These are phyloP conservation scores for Blastomyces gilchristii DNA, from an alignment of 2,329 filamentous ascomycete genomes.

Conservation along the genomic window DNA sequence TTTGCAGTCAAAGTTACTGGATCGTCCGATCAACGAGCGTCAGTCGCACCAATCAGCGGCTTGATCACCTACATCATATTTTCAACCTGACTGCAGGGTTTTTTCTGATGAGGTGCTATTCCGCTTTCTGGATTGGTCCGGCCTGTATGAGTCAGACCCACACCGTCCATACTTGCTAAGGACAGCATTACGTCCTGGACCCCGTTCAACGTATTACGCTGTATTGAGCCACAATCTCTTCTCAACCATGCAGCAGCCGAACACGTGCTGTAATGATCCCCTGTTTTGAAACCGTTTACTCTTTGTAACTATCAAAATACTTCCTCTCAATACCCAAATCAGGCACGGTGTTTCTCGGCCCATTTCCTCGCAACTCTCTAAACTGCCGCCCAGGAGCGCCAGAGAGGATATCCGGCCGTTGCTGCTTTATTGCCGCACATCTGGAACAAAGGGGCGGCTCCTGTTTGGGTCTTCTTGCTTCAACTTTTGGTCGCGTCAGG, in stretches of 20 bases:
- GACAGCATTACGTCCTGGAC: not conserved
- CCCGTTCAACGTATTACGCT: slow-evolving; percentile 4
- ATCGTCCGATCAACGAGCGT: slow-evolving; percentile 6
- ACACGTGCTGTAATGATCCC: not conserved
- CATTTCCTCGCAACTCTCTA: not conserved
- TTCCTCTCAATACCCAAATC: not conserved
- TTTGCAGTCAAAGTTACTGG: not conserved
- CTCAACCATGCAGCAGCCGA: not conserved
- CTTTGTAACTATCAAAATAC: not conserved
- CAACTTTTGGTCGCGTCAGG: not conserved
- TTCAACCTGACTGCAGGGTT: not conserved
- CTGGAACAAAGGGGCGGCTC: not conserved
- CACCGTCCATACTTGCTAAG: not conserved
- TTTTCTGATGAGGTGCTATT: slow-evolving; percentile 6
- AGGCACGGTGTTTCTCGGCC: not conserved
- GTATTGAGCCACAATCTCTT: not conserved
- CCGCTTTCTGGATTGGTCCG: slow-evolving; percentile 1
- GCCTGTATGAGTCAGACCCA: slow-evolving; percentile 8
- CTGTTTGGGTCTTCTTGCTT: not conserved
- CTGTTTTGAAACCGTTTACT: not conserved
- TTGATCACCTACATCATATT: not conserved
- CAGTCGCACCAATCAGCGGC: slow-evolving; percentile 12
- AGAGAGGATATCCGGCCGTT: not conserved
- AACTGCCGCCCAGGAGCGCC: not conserved
- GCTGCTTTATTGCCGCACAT: not conserved